These are phyloP conservation scores for Xerocomellus dryophilus DNA, from an alignment of 768 basidiomycete genomes.

Conservation along the genomic window DNA sequence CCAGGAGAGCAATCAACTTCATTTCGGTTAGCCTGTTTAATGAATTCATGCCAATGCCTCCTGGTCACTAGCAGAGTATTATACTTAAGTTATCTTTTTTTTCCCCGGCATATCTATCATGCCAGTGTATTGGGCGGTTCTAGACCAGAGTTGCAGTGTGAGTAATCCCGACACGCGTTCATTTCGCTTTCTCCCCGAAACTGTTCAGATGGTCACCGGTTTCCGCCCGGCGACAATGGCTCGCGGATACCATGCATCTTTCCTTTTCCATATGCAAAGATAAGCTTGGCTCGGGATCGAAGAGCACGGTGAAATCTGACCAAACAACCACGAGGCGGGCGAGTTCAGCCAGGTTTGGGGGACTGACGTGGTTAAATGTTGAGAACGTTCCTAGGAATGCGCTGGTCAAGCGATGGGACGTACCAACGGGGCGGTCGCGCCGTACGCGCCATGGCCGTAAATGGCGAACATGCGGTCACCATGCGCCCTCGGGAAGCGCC, in stretches of 20 bases:
- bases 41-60: slow-evolving; percentile 16
- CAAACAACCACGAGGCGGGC: not conserved
- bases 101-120: not conserved
- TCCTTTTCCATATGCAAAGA: not conserved
- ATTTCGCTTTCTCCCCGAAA: slow-evolving; percentile 10
- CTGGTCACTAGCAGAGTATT: slow-evolving; percentile 1
- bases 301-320: not conserved
- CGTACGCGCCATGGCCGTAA: slow-evolving; percentile 28
- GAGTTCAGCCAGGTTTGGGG: not conserved
- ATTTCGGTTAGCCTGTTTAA: slow-evolving; percentile 26
- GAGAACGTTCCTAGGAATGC: not conserved
- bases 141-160: slow-evolving; percentile 13
- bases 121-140: slow-evolving; percentile 2
- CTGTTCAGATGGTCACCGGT: not conserved
- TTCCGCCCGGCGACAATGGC: not conserved
- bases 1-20: slow-evolving; percentile 23
- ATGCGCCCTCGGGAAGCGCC: slow-evolving; percentile 32
- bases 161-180: slow-evolving; percentile 8
- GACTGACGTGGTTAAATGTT: slow-evolving; percentile 6
- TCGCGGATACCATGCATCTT: not conserved
- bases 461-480: slow-evolving; percentile 35
- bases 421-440: slow-evolving; percentile 12
- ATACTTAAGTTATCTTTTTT: not conserved
- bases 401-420: slow-evolving; percentile 15
- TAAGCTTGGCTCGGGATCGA: not conserved